Base-by-base conservation (phyloP, 2,329 filamentous ascomycete species). In the Exophiala mesophila region DNA sequence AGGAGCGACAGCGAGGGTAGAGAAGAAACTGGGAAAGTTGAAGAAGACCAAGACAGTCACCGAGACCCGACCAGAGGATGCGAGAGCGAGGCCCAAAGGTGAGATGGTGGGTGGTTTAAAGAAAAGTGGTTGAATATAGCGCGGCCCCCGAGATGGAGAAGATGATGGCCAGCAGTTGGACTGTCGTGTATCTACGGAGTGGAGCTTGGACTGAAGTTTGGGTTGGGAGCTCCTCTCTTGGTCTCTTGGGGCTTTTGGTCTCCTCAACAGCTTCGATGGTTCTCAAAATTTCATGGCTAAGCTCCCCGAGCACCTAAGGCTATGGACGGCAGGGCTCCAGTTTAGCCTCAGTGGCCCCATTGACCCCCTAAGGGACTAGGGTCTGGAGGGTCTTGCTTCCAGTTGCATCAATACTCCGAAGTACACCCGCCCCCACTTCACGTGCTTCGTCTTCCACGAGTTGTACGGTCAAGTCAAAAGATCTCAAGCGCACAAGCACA, bases 1-100 rank as follows among this genome's bases (percentile, higher is more conserved):
- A 51, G 24, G 50, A 53, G 47, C 39, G 52, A 55, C 50, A 32
- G 35, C 21, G 29, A 47, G 39, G 36, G 39, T n/a, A n/a, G n/a
- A n/a, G n/a, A n/a, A n/a, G n/a, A n/a, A n/a, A n/a, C n/a, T n/a
- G n/a, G 26, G 30, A 37, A 44, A 28, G 31, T 29, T 13, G 19
- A 49, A 30, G 10, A 24, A 26, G 23, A 26, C 23, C 23, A 26
- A 26, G 23, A 26, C 23, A 26, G 12, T 26, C 23, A 26, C 23
- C 23, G 23, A 7, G 12, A 26, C 23, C 23, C 23, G 12, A 26
- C 23, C 23, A 7, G 23, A 26, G 23, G 23, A 26, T 26, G 23
- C 6, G 23, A 26, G 23, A 26, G 23, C 6, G 6, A 7, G 23
- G 6, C n/a, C n/a, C n/a, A n/a, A n/a, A n/a, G n/a, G n/a, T n/a